A percentile compares a stretch with the other conserved stretches of the same genome.
phyloP scores from a whole-genome alignment of 352 stramenopile genomes.

The Phytopythium aichiense region DNA sequence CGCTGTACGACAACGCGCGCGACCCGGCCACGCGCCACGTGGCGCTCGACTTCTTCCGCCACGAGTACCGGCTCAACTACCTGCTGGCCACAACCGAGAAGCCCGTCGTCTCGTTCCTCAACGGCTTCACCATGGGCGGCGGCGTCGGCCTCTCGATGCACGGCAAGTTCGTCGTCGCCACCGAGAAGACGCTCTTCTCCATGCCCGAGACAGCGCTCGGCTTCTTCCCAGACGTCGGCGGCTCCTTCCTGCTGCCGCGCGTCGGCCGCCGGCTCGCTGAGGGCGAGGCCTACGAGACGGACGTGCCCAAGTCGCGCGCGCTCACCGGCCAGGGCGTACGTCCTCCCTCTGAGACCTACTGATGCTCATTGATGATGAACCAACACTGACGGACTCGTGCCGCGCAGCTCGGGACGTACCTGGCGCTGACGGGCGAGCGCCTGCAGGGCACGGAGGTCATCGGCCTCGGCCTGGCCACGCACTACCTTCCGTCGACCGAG shows the following conservation, averaged over 20 bases:
- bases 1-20: constrained; percentile 82
- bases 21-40: constrained; percentile 63
- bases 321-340: constrained; percentile 57
- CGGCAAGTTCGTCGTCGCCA: constrained; percentile 95
- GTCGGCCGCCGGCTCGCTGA: constrained; percentile 69
- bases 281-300: constrained; percentile 64
- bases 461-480: too few species aligned
- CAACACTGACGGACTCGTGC: too few species aligned
- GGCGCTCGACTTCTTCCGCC: constrained; percentile 91
- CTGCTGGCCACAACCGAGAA: constrained; percentile 81
- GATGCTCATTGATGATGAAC: too few species aligned
- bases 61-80: constrained; percentile 96
- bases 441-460: too few species aligned
- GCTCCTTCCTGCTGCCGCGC: constrained; percentile 90
- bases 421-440: too few species aligned
- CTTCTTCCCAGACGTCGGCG: constrained; percentile 97
- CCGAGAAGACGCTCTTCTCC: constrained; percentile 96
- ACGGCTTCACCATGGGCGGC: constrained; percentile 98
- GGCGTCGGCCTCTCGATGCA: constrained; percentile 97
- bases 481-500: too few species aligned
- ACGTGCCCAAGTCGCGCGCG: constrained; percentile 66
- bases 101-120: constrained; percentile 92
- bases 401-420: too few species aligned
- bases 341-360: too few species aligned
- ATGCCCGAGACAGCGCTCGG: constrained; percentile 99